Evolutionary conservation across 106 monocot species (phyloP).

Genomic region (Posidonia australis): DNA sequence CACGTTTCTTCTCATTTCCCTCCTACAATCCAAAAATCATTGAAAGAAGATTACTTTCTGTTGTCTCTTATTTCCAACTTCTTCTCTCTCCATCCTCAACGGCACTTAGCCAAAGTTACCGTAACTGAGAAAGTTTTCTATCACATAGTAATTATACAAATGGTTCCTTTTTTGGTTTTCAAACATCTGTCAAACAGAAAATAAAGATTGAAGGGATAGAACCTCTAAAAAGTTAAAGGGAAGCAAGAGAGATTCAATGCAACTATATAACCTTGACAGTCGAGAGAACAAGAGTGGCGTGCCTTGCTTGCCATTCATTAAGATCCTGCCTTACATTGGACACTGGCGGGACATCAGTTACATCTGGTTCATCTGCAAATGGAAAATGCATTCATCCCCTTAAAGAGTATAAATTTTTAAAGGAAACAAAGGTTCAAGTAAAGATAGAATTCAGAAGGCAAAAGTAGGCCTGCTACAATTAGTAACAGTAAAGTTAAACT

Average conservation of each 20-base stretch:
- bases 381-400: not conserved
- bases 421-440: not conserved
- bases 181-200: too few species aligned
- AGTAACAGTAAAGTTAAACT: too few species aligned
- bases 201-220: not conserved
- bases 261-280: constrained; percentile 47
- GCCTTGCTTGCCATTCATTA: constrained; percentile 87
- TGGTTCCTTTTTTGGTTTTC: not conserved
- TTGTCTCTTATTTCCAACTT: too few species aligned
- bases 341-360: constrained; percentile 44
- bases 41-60: too few species aligned
- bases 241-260: not conserved
- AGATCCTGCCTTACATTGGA: constrained; percentile 91
- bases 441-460: not conserved
- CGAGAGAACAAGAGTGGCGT: constrained; percentile 90
- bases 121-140: too few species aligned
- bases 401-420: not conserved
- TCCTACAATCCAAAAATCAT: too few species aligned
- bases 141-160: too few species aligned
- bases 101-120: too few species aligned
- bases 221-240: not conserved
- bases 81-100: too few species aligned
- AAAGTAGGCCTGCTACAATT: too few species aligned
- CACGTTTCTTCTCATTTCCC: too few species aligned
- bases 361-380: constrained; percentile 60